Conservation (phyloP, 2,329 filamentous ascomycete species). For the Xylaria sp. region DNA sequence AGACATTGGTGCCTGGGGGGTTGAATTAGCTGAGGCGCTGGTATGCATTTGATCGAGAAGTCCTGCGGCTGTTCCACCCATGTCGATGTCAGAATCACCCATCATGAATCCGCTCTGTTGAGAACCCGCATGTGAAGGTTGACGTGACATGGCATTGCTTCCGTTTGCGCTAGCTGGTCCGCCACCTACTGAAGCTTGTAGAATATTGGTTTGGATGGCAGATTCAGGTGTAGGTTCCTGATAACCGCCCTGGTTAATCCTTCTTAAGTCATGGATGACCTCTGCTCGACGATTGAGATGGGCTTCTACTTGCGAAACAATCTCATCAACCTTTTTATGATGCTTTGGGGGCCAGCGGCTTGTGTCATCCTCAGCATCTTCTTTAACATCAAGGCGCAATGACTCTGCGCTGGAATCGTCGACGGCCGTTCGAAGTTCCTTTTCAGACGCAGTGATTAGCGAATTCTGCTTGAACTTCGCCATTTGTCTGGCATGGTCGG, state of each 20-base stretch:
- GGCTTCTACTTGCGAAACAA: constrained; percentile 79
- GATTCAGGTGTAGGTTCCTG: constrained; percentile 69
- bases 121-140: constrained; percentile 66
- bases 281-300: constrained; percentile 74
- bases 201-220: constrained; percentile 43
- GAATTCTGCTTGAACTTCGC: constrained; percentile 78
- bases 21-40: constrained; percentile 68
- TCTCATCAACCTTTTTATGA: constrained; percentile 73
- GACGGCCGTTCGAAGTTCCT: constrained; percentile 75
- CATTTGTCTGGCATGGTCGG: constrained; percentile 79
- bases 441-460: constrained; percentile 77
- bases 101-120: constrained; percentile 66
- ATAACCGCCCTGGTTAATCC: constrained; percentile 81
- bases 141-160: constrained; percentile 58
- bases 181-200: constrained; percentile 36
- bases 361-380: constrained; percentile 61
- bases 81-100: constrained; percentile 71
- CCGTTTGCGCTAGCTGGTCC: constrained; percentile 41
- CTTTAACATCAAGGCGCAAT: constrained; percentile 71
- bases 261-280: constrained; percentile 71
- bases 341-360: constrained; percentile 55
- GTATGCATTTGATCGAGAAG: constrained; percentile 77
- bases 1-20: constrained; percentile 70
- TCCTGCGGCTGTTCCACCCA: constrained; percentile 72
- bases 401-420: constrained; percentile 69